Percentiles rank a stretch among this genome's conserved stretches.
Conservation (phyloP, 164 flowering plant species). For the Kingdonia uniflora region DNA sequence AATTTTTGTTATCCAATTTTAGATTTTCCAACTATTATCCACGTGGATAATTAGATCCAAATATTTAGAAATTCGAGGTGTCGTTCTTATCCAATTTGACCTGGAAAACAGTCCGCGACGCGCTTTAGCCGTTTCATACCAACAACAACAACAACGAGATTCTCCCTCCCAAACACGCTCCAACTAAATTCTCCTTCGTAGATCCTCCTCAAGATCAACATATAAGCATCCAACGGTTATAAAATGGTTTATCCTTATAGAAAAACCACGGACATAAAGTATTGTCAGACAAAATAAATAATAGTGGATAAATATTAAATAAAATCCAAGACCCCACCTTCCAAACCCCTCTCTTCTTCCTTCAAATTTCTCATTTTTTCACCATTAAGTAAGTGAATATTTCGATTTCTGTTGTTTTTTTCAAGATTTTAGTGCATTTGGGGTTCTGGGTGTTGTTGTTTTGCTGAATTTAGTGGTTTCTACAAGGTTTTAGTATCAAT, state of each 20-base stretch:
- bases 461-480: background rate
- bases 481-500: background rate
- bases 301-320: background rate
- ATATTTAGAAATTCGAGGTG: no score
- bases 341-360: no score
- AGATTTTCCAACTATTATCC: no score
- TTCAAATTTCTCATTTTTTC: no score
- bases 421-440: background rate
- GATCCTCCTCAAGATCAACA: background rate
- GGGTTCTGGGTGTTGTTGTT: background rate
- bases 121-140: slow-evolving; percentile 12
- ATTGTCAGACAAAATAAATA: background rate
- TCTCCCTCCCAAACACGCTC: background rate
- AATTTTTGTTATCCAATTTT: no score
- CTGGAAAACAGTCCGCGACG: slow-evolving; percentile 10
- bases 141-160: background rate
- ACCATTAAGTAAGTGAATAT: background rate
- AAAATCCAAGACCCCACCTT: no score
- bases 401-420: background rate
- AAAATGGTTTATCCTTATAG: no score
- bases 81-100: no score
- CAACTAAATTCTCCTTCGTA: background rate
- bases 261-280: background rate
- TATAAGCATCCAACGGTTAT: no score
- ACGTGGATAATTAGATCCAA: no score